These are phyloP conservation scores for Lagenidium sp. DNA, from an alignment of 352 stramenopile species.

Conservation along the genomic window DNA sequence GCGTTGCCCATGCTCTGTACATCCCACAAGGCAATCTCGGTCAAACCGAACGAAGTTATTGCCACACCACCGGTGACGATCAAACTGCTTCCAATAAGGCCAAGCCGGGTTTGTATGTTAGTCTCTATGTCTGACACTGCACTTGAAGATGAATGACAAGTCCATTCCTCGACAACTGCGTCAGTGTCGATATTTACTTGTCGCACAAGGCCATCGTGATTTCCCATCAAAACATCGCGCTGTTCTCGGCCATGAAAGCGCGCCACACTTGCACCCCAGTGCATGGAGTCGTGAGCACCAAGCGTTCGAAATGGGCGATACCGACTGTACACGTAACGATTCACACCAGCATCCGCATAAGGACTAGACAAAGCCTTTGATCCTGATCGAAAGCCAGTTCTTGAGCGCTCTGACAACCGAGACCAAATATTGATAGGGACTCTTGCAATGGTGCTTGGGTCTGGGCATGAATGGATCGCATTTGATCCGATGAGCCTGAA, in stretches of 20 bases:
- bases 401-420: slow-evolving; percentile 40
- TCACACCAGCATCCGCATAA: slow-evolving; percentile 57
- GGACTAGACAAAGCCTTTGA: slow-evolving; percentile 32
- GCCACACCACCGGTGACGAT: slow-evolving; percentile 42
- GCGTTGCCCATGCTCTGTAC: slow-evolving; percentile 46
- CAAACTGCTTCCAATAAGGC: slow-evolving; percentile 34
- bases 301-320: slow-evolving; percentile 63
- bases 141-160: slow-evolving; percentile 58
- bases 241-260: slow-evolving; percentile 62
- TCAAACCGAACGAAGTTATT: slow-evolving; percentile 33
- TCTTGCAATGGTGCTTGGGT: slow-evolving; percentile 30
- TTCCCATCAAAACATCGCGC: slow-evolving; percentile 60
- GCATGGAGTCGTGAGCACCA: slow-evolving; percentile 33
- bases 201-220: slow-evolving; percentile 57
- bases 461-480: slow-evolving; percentile 62
- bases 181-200: slow-evolving; percentile 55
- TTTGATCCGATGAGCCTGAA: slow-evolving; percentile 66
- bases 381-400: slow-evolving; percentile 34
- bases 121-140: slow-evolving; percentile 60
- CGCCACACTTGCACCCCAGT: slow-evolving; percentile 50
- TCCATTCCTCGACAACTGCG: slow-evolving; percentile 64
- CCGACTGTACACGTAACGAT: slow-evolving; percentile 70
- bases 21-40: slow-evolving; percentile 71
- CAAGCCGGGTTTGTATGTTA: slow-evolving; percentile 53
- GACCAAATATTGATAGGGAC: slow-evolving; percentile 59